Conservation (phyloP, 345 rosid genomes). For the Salix suchowensis region DNA sequence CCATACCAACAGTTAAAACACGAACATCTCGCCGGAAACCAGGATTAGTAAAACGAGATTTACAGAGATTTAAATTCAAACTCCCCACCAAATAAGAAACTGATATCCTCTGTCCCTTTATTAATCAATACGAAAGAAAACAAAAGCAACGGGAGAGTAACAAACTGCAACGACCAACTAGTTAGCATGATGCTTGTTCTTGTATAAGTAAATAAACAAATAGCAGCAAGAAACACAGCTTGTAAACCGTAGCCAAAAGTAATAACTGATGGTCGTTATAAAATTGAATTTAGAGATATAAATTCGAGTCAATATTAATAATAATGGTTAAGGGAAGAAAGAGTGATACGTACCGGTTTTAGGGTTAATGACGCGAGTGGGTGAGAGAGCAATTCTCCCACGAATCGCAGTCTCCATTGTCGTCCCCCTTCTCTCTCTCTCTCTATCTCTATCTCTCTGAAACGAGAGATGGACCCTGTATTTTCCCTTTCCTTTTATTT, state of each 20-base stretch:
- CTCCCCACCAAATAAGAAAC: background rate
- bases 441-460: conserved; percentile 13
- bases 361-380: conserved; percentile 51
- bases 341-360: conserved; percentile 43
- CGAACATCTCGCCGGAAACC: background rate
- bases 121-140: background rate
- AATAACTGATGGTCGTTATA: background rate
- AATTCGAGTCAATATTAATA: background rate
- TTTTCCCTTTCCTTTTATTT: background rate
- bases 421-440: conserved; percentile 5
- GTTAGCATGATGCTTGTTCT: background rate
- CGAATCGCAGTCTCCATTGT: conserved; percentile 64
- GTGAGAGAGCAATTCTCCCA: conserved; percentile 76
- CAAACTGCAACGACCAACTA: background rate
- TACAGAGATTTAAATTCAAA: too few relatives aligned
- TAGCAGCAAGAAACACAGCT: background rate
- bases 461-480: background rate
- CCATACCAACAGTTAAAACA: background rate
- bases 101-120: background rate
- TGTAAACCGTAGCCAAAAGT: background rate
- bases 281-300: background rate
- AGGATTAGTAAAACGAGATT: background rate
- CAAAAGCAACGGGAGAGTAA: background rate
- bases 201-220: background rate
- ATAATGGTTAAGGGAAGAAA: background rate